A percentile compares a stretch with the other conserved stretches of the same genome.
These are phyloP conservation scores for Sugiyamaella smithiae DNA, from an alignment of 805 yeast species.

Conservation along the genomic window DNA sequence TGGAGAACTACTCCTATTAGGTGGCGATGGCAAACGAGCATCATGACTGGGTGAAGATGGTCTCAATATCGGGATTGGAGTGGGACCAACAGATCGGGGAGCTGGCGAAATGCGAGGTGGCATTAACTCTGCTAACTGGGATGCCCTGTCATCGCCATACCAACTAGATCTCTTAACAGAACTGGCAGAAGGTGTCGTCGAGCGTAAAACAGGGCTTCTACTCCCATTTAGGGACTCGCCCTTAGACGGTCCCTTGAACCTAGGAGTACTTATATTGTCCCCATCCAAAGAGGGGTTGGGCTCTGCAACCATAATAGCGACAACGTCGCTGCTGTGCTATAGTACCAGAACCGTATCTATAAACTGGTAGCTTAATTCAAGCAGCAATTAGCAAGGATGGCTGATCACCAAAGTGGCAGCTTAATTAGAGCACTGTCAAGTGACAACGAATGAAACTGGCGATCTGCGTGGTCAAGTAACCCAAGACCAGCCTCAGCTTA, in stretches of 20 bases:
- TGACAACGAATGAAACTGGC: too few species aligned
- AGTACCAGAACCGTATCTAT: too few species aligned
- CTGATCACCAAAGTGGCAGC: too few species aligned
- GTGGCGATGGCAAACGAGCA: constrained; percentile 4
- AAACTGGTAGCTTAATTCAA: too few species aligned
- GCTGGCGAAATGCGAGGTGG: constrained; percentile 7
- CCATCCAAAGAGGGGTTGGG: background rate
- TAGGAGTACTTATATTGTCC: too few species aligned
- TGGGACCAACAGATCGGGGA: background rate
- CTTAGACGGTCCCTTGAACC: too few species aligned
- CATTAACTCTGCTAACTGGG: background rate
- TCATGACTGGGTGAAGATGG: constrained; percentile 14
- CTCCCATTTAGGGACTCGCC: too few species aligned
- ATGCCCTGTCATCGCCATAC: constrained; percentile 13
- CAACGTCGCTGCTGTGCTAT: background rate
- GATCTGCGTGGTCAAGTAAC: too few species aligned
- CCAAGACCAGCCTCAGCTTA: too few species aligned
- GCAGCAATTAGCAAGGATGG: too few species aligned
- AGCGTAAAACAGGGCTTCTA: background rate
- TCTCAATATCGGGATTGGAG: background rate
- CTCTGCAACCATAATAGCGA: constrained; percentile 2
- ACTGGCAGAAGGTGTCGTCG: constrained; percentile 5
- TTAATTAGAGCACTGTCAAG: too few species aligned
- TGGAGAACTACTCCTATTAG: constrained; percentile 12
- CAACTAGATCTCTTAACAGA: constrained; percentile 13